phyloP scores from a whole-genome alignment of 2,329 filamentous ascomycete species.

The Venturia nashicola region DNA sequence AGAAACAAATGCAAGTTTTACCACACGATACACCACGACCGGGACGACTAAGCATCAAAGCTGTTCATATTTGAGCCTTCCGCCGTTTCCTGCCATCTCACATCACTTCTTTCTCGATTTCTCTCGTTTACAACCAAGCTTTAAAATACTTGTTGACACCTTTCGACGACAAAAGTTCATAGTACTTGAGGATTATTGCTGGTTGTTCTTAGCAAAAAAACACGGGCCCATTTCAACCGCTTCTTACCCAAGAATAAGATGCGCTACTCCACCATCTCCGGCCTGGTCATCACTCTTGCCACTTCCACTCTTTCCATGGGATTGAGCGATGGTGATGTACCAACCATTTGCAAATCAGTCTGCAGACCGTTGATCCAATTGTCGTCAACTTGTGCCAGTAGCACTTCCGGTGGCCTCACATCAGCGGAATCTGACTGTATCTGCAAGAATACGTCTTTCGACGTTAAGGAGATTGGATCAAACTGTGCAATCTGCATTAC shows the following conservation, averaged over 20 bases:
- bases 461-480: constrained; percentile 5
- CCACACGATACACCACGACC: neutral
- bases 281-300: neutral
- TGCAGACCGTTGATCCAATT: constrained; percentile 6
- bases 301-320: neutral
- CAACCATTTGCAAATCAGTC: neutral
- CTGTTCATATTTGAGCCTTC: neutral
- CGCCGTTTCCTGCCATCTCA: neutral
- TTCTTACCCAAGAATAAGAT: neutral
- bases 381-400: neutral
- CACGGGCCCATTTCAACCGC: neutral
- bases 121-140: constrained; percentile 1
- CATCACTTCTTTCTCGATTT: constrained; percentile 1
- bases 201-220: neutral
- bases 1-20: constrained; percentile 6
- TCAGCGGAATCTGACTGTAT: constrained; percentile 3
- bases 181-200: neutral
- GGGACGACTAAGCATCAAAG: neutral
- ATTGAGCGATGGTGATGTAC: constrained; percentile 5
- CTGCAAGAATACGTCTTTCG: constrained; percentile 8
- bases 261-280: neutral
- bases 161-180: neutral
- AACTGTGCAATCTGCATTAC: constrained; percentile 7
- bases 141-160: neutral
- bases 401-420: neutral